A percentile compares a stretch with the other conserved stretches of the same genome.
phyloP scores from a whole-genome alignment of 495 filamentous ascomycete species.

The Friedmanniomyces endolithicus region DNA sequence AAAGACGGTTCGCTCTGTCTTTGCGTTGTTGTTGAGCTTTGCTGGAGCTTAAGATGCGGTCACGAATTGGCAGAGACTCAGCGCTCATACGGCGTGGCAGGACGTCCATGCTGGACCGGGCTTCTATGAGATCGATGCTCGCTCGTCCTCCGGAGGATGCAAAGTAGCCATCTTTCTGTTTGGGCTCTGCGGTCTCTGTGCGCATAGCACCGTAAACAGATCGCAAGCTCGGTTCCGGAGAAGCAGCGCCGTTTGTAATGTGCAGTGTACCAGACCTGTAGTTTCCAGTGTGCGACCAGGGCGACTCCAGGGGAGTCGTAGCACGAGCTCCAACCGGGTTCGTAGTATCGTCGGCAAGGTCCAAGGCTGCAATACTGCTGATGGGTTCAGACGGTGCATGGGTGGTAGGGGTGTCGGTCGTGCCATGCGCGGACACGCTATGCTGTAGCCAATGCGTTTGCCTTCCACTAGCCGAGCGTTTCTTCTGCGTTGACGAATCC shows the following conservation, averaged over 20 bases:
- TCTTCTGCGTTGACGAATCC: background rate
- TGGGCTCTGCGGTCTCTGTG: background rate
- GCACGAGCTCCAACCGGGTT: slow-evolving; percentile 17
- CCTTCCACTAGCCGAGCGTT: background rate
- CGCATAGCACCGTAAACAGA: background rate
- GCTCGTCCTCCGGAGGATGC: background rate
- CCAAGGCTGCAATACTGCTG: slow-evolving; percentile 21
- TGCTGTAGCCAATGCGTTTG: background rate
- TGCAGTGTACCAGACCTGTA: slow-evolving; percentile 28
- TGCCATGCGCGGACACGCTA: background rate
- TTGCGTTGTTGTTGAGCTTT: slow-evolving; percentile 11
- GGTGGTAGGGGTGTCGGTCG: background rate
- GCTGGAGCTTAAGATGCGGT: slow-evolving; percentile 8
- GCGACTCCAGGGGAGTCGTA: slow-evolving; percentile 27
- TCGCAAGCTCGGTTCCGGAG: slow-evolving; percentile 26
- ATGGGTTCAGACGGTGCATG: slow-evolving; percentile 2
- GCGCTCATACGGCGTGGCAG: background rate
- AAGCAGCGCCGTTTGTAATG: slow-evolving; percentile 31
- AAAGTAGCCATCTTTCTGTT: slow-evolving; percentile 4
- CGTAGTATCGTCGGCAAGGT: slow-evolving; percentile 15
- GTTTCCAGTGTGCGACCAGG: slow-evolving; percentile 25
- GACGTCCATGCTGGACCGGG: background rate
- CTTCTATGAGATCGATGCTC: background rate
- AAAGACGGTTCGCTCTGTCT: background rate
- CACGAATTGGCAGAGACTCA: slow-evolving; percentile 3